These are phyloP conservation scores for Bjerkandera adusta DNA, from an alignment of 1,284 basidiomycete genomes.

Conservation along the genomic window DNA sequence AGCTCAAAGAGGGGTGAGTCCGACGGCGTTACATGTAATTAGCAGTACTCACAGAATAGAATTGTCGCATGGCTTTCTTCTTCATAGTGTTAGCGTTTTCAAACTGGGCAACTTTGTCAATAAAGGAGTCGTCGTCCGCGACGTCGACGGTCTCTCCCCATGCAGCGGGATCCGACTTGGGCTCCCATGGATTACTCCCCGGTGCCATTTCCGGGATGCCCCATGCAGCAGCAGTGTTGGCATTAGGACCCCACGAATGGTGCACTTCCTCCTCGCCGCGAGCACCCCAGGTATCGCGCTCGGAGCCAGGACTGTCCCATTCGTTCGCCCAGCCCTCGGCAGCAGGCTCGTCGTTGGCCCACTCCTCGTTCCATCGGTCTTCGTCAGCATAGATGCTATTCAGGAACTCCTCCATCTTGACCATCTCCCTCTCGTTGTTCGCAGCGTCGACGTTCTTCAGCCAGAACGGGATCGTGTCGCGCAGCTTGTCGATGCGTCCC, in stretches of 20 bases:
- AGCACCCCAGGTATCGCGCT: background rate
- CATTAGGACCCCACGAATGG: background rate
- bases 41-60: constrained; percentile 43
- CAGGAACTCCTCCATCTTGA: constrained; percentile 16
- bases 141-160: background rate
- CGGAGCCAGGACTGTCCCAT: background rate
- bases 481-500: constrained; percentile 8
- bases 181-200: background rate
- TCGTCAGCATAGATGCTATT: constrained; percentile 6
- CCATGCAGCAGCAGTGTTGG: background rate
- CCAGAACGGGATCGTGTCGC: constrained; percentile 18
- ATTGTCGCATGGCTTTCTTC: constrained; percentile 44
- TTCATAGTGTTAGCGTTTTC: constrained; percentile 37
- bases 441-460: constrained; percentile 16
- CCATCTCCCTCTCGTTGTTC: constrained; percentile 11
- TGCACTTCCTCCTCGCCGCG: background rate
- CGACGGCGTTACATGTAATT: background rate
- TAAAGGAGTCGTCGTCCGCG: constrained; percentile 34
- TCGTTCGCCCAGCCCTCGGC: constrained; percentile 7
- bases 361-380: constrained; percentile 1
- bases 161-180: background rate
- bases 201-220: background rate
- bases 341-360: background rate
- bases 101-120: constrained; percentile 46
- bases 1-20: constrained; percentile 35